Evolutionary conservation across 768 basidiomycete species (phyloP).

Genomic region (Suillus ampliporus): DNA sequence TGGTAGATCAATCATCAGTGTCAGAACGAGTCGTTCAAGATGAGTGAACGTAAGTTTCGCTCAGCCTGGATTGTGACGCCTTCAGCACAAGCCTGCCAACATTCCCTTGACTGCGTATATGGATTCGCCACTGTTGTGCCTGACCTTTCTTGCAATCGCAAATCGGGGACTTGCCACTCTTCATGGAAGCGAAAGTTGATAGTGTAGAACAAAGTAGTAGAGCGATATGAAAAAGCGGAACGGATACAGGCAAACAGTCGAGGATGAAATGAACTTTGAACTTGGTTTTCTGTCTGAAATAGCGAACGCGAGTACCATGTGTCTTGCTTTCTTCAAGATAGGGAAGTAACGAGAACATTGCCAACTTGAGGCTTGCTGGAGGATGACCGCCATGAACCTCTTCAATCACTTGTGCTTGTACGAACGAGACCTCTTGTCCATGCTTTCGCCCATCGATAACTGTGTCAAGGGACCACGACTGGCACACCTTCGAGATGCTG

Average conservation of each 20-base stretch:
- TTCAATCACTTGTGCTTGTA: constrained; percentile 46
- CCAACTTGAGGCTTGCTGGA: constrained; percentile 47
- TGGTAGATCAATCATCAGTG: constrained; percentile 3
- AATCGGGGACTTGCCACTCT: constrained; percentile 43
- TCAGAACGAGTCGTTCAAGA: constrained; percentile 2
- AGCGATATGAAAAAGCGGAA: constrained; percentile 45
- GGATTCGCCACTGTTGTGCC: constrained; percentile 25
- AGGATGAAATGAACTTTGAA: constrained; percentile 69
- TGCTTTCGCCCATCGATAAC: constrained; percentile 35
- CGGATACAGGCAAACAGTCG: constrained; percentile 54
- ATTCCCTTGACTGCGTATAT: background rate
- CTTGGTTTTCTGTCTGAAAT: constrained; percentile 62
- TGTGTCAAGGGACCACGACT: constrained; percentile 31
- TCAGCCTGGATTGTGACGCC: constrained; percentile 20
- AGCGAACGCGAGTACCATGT: constrained; percentile 56
- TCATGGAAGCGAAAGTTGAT: constrained; percentile 45
- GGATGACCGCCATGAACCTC: constrained; percentile 48
- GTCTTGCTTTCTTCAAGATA: constrained; percentile 51
- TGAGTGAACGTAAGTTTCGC: constrained; percentile 6
- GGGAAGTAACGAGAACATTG: constrained; percentile 56
- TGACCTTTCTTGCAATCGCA: constrained; percentile 44
- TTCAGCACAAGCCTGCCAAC: constrained; percentile 11
- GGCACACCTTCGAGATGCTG: constrained; percentile 16
- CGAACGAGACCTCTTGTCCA: constrained; percentile 50
- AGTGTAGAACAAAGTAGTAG: constrained; percentile 53